Conservation (phyloP, 2,329 filamentous ascomycete species). For the Talaromyces sp. region DNA sequence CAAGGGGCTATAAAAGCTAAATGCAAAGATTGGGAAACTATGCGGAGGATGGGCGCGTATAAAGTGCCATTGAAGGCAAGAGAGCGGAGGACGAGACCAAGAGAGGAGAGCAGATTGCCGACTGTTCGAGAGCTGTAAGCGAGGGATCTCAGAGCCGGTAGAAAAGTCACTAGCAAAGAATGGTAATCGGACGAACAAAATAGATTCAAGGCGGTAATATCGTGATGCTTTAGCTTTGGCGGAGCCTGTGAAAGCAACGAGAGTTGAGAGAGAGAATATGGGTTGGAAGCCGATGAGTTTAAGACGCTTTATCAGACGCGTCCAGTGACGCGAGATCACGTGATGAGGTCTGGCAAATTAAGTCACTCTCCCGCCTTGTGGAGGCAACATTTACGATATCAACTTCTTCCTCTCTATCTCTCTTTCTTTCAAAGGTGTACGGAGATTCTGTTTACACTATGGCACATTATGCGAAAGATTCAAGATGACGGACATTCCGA, state of each 20-base stretch:
- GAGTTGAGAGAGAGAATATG: constrained; percentile 11
- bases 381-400: not conserved
- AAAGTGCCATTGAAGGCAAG: constrained; percentile 36
- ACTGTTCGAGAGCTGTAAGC: constrained; percentile 5
- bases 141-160: constrained; percentile 18
- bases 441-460: not conserved
- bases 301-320: constrained; percentile 6
- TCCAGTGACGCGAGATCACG: not conserved
- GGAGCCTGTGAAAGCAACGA: constrained; percentile 5
- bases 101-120: constrained; percentile 12
- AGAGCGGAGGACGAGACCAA: constrained; percentile 34
- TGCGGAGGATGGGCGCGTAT: constrained; percentile 72
- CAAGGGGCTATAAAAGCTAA: constrained; percentile 48
- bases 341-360: constrained; percentile 4
- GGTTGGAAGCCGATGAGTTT: not conserved
- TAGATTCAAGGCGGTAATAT: not conserved
- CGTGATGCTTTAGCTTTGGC: constrained; percentile 1
- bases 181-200: not conserved
- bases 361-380: constrained; percentile 3
- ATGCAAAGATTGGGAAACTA: constrained; percentile 74
- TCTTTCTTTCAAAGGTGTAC: not conserved
- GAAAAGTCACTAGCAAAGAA: constrained; percentile 6
- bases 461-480: constrained; percentile 3
- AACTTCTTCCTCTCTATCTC: no score
- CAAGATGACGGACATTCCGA: constrained; percentile 30